Evolutionary conservation across 805 yeast genomes (phyloP).

Genomic region (Suhomyces faveliae): DNA sequence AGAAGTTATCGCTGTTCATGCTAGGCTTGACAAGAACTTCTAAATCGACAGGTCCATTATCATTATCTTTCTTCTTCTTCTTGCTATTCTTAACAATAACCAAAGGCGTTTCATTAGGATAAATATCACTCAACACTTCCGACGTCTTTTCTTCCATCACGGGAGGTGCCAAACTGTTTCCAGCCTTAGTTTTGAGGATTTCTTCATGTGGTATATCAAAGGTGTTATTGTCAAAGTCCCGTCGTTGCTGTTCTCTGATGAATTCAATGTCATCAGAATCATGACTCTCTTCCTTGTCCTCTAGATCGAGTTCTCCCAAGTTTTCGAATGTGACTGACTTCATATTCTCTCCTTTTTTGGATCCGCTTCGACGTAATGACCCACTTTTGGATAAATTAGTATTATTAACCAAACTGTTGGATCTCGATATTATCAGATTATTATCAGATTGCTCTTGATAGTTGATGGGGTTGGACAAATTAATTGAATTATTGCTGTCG

Average conservation of each 20-base stretch:
- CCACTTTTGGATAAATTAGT: constrained; percentile 6
- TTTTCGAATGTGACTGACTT: constrained; percentile 43
- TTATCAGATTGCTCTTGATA: constrained; percentile 7
- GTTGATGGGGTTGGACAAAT: constrained; percentile 8
- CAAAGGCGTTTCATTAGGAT: constrained; percentile 34
- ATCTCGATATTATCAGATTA: constrained; percentile 1
- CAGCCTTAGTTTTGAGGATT: constrained; percentile 6
- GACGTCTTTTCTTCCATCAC: constrained; percentile 29
- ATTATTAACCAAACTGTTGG: constrained; percentile 3
- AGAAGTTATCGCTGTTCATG: constrained; percentile 18
- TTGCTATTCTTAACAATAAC: constrained; percentile 26
- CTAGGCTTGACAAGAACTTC: constrained; percentile 3
- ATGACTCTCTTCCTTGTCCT: constrained; percentile 10
- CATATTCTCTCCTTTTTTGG: constrained; percentile 11
- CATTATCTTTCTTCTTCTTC: constrained; percentile 3
- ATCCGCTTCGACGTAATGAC: constrained; percentile 4
- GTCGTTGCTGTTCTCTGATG: constrained; percentile 15
- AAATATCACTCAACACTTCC: constrained; percentile 44
- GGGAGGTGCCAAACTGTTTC: constrained; percentile 1
- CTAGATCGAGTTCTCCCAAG: constrained; percentile 27
- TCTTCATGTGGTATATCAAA: constrained; percentile 24
- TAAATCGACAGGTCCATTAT: not conserved
- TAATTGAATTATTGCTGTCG: constrained; percentile 3
- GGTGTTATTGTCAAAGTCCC: constrained; percentile 18
- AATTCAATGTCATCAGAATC: constrained; percentile 17